These are phyloP conservation scores for Nitzschia putrida DNA, from an alignment of 108 stramenopile genomes.

Conservation along the genomic window DNA sequence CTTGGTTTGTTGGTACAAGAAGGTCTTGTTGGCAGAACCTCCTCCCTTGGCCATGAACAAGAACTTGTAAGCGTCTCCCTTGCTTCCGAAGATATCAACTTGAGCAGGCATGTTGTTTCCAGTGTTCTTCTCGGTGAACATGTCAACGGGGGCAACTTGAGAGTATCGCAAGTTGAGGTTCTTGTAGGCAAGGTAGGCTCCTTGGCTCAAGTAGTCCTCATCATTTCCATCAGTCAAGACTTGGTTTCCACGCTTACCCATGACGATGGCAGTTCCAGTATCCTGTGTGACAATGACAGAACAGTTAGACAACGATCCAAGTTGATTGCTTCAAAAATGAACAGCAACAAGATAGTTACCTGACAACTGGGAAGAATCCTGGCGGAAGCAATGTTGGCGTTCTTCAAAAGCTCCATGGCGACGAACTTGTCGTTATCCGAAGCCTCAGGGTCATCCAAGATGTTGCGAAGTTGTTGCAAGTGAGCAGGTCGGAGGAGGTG, in stretches of 20 bases:
- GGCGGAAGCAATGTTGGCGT: conserved; percentile 93
- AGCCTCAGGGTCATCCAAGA: conserved; percentile 94
- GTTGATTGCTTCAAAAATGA: background rate
- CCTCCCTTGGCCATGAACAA: conserved; percentile 97
- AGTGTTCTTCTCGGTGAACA: conserved; percentile 95
- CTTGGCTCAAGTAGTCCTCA: conserved; percentile 83
- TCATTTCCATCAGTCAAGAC: conserved; percentile 95
- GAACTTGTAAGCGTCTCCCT: conserved; percentile 89
- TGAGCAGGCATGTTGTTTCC: conserved; percentile 94
- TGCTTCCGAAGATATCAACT: conserved; percentile 84
- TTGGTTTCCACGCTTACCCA: conserved; percentile 89
- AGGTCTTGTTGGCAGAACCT: conserved; percentile 96
- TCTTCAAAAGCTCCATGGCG: conserved; percentile 93
- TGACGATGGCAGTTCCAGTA: conserved; percentile 94
- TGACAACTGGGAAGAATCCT: conserved; percentile 92
- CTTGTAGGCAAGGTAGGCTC: conserved; percentile 92
- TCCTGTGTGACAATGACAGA: conserved; percentile 38
- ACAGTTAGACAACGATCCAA: background rate
- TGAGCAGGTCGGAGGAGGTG: conserved; percentile 92
- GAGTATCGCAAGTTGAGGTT: conserved; percentile 86
- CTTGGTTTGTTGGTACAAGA: conserved; percentile 96
- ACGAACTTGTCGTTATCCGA: conserved; percentile 94
- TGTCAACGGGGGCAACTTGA: conserved; percentile 94
- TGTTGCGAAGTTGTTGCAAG: conserved; percentile 87
- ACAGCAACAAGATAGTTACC: background rate